phyloP scores from a whole-genome alignment of 1,284 basidiomycete species.

The Meira miltonrushii region DNA sequence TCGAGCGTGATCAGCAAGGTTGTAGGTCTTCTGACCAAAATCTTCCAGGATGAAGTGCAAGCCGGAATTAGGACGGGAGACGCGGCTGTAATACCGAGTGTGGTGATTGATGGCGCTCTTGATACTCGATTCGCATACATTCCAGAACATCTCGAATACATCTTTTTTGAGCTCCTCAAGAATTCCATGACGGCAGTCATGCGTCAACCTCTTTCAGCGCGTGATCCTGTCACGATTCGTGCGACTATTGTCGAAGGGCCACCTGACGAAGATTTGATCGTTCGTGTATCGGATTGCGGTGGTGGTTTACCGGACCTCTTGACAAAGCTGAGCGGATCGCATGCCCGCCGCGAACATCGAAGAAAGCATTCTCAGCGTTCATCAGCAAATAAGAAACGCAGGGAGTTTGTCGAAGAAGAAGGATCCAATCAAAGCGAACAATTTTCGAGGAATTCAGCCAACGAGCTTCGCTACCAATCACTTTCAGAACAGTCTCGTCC shows the following conservation, averaged over 20 bases:
- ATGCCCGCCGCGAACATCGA: neutral
- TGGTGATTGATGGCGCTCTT: slow-evolving; percentile 69
- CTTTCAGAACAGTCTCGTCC: too few species aligned
- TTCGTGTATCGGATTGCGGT: slow-evolving; percentile 42
- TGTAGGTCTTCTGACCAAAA: slow-evolving; percentile 64
- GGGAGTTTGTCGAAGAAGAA: neutral
- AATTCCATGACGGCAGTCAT: slow-evolving; percentile 58
- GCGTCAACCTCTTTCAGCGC: slow-evolving; percentile 15
- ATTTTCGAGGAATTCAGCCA: neutral
- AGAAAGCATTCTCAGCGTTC: neutral
- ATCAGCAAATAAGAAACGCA: slow-evolving; percentile 10
- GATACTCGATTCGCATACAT: slow-evolving; percentile 76
- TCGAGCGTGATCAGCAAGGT: slow-evolving; percentile 57
- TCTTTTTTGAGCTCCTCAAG: slow-evolving; percentile 80
- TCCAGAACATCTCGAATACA: slow-evolving; percentile 77
- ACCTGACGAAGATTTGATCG: slow-evolving; percentile 45
- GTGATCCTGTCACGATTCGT: slow-evolving; percentile 25
- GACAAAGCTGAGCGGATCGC: slow-evolving; percentile 10
- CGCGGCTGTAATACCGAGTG: slow-evolving; percentile 59
- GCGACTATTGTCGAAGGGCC: slow-evolving; percentile 48
- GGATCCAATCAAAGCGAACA: neutral
- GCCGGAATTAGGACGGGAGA: slow-evolving; percentile 6
- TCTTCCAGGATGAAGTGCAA: slow-evolving; percentile 60
- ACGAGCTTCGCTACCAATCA: too few species aligned
- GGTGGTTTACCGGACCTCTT: slow-evolving; percentile 38